Evolutionary conservation across 768 basidiomycete species (phyloP).

Genomic region (Tephrocybe sp.): DNA sequence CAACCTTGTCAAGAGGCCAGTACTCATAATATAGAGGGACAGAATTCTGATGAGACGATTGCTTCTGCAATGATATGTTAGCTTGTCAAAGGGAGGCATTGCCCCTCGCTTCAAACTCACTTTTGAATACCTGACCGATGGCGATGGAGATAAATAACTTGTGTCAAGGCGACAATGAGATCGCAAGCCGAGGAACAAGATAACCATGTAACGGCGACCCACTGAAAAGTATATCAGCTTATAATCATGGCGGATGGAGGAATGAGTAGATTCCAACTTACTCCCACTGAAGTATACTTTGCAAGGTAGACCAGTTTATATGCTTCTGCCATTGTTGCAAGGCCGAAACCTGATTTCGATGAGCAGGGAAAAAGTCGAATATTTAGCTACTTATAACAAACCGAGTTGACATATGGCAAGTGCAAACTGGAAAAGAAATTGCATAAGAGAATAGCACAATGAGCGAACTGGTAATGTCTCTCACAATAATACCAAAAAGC

Average conservation of each 20-base stretch:
- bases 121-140: background rate
- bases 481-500: background rate
- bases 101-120: background rate
- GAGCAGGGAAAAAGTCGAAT: background rate
- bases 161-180: background rate
- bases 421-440: background rate
- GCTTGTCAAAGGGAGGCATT: background rate
- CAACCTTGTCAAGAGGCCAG: conserved; percentile 3
- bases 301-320: background rate
- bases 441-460: background rate
- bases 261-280: background rate
- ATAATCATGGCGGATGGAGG: background rate
- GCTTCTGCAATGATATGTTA: background rate
- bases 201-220: background rate
- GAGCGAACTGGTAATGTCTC: background rate
- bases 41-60: background rate
- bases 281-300: background rate
- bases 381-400: background rate
- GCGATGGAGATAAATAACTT: background rate
- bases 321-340: background rate
- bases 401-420: background rate
- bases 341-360: background rate
- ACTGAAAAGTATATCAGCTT: background rate
- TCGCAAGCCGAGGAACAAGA: background rate
- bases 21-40: background rate